phyloP scores from a whole-genome alignment of 2,329 filamentous ascomycete genomes.

The Penicillium crustosum region DNA sequence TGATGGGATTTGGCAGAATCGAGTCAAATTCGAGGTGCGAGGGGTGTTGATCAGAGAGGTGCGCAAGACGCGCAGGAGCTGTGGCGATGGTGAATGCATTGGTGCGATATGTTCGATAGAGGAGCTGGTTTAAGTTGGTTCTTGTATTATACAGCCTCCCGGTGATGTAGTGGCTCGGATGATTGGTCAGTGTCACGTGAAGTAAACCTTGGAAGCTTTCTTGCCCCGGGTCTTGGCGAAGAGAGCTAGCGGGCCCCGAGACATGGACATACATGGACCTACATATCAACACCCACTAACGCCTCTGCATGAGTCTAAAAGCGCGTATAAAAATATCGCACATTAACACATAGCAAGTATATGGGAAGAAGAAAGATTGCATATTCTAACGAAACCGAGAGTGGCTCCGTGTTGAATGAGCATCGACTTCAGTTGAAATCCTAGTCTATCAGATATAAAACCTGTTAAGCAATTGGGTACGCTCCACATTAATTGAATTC shows the following conservation, averaged over 20 bases:
- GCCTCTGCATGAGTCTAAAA: neutral
- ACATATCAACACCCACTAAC: neutral
- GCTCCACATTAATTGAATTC: constrained; percentile 8
- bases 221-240: constrained; percentile 6
- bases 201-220: constrained; percentile 8
- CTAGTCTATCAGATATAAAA: neutral
- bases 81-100: constrained; percentile 44
- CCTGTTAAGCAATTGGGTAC: neutral
- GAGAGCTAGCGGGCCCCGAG: neutral
- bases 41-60: constrained; percentile 29
- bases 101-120: neutral
- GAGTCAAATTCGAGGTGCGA: constrained; percentile 13
- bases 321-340: neutral
- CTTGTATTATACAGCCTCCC: neutral
- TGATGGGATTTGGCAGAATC: constrained; percentile 14
- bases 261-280: neutral
- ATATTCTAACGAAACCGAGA: neutral
- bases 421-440: neutral
- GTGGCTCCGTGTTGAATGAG: neutral
- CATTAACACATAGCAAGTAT: neutral
- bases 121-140: neutral
- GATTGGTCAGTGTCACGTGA: neutral
- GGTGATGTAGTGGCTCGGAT: neutral
- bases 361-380: neutral
- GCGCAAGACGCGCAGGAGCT: constrained; percentile 45